A percentile compares a stretch with the other conserved stretches of the same genome.
Conservation (phyloP, 129 eudicot species). For the Apium graveolens region DNA sequence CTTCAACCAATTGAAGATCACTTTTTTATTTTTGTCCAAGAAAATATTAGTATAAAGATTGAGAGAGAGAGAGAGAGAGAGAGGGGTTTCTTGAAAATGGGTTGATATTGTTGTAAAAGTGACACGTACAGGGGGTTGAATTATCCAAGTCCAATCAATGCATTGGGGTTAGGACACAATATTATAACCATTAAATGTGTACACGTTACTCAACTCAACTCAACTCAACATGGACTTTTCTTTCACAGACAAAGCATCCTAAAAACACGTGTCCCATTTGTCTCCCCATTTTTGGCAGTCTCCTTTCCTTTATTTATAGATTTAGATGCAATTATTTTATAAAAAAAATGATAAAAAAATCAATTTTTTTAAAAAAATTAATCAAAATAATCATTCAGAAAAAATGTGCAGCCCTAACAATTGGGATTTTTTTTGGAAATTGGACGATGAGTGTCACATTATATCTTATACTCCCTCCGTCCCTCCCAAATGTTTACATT, state of each 20-base stretch:
- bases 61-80: conserved; percentile 8
- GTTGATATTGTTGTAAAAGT: background rate
- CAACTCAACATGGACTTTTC: conserved; percentile 11
- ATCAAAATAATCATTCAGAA: no score
- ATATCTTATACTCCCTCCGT: no score
- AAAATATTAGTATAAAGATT: background rate
- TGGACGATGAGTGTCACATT: no score
- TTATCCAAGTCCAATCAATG: conserved; percentile 54
- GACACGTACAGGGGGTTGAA: conserved; percentile 54
- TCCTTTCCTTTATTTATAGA: no score
- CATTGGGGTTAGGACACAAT: conserved; percentile 9
- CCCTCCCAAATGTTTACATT: no score
- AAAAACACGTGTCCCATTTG: background rate
- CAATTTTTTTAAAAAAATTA: no score
- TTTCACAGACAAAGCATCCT: conserved; percentile 7
- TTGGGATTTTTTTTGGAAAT: no score
- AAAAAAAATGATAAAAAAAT: no score
- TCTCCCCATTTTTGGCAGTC: background rate
- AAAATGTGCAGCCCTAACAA: no score
- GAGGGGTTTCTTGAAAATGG: conserved; percentile 17
- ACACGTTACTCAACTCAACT: conserved; percentile 16
- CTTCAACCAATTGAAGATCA: background rate
- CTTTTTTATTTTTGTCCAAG: background rate
- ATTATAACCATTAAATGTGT: background rate
- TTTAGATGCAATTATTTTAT: no score